Conservation (phyloP, 2,329 filamentous ascomycete genomes). For the Alternaria burnsii region DNA sequence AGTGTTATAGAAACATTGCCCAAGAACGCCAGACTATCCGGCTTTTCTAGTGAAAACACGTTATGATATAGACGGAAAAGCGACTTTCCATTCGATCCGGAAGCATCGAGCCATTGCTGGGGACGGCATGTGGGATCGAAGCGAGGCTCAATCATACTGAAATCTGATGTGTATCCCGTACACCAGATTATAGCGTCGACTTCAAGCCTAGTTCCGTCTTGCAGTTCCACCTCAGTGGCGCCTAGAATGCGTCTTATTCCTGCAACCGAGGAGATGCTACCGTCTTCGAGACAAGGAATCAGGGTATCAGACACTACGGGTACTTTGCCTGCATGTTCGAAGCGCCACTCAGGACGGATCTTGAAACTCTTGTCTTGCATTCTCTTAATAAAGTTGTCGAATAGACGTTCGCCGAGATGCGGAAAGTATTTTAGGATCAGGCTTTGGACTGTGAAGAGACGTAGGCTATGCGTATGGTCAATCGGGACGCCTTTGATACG, state of each 20-base stretch:
- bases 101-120: constrained; percentile 22
- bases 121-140: constrained; percentile 30
- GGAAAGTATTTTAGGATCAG: constrained; percentile 25
- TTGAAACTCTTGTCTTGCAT: constrained; percentile 34
- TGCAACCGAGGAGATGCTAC: constrained; percentile 26
- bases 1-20: constrained; percentile 51
- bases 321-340: constrained; percentile 28
- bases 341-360: constrained; percentile 33
- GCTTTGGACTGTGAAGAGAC: constrained; percentile 22
- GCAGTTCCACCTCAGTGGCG: constrained; percentile 34
- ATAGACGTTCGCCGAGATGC: constrained; percentile 21
- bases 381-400: constrained; percentile 29
- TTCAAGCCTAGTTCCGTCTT: constrained; percentile 40
- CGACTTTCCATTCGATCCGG: constrained; percentile 37
- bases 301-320: constrained; percentile 32
- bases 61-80: constrained; percentile 56
- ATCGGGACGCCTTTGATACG: constrained; percentile 22
- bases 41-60: constrained; percentile 56
- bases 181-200: constrained; percentile 49
- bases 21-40: constrained; percentile 56
- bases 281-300: constrained; percentile 25
- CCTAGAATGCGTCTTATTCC: constrained; percentile 24
- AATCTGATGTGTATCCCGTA: constrained; percentile 47
- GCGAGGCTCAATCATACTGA: constrained; percentile 34
- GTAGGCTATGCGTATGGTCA: constrained; percentile 26